Evolutionary conservation across 495 filamentous ascomycete genomes (phyloP), one percentile per base, ranked within the genome.

Genomic region (Penicillium diatomitis): DNA sequence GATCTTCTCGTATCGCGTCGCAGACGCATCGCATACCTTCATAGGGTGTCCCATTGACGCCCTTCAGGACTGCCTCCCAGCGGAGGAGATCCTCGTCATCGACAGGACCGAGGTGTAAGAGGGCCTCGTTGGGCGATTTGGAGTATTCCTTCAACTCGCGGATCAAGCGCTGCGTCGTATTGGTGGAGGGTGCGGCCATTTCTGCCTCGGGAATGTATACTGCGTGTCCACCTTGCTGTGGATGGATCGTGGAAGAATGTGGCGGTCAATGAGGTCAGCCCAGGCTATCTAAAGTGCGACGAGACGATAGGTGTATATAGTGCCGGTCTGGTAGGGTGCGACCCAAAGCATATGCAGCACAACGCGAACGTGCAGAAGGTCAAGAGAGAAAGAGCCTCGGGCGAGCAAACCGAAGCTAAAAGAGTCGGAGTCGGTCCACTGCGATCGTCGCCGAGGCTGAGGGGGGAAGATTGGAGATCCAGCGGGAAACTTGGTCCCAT

Each of bases 11-110:
- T 2, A 20, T 20, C 20, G 20, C 2, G 20, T 20, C 20, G 20
- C 20, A 20, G 20, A 20, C 8, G 41, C 30, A 27, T n/a, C 12
- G 27, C 63, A 38, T 68, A 85, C 85, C 81, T 70, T 87, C 83
- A 57, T 96, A 96, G 3, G 80, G 85, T 49, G 69, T 78, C 32
- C 67, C 84, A 54, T 58, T 60, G 33, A 80, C 72, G 28, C 89
- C 88, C 47, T 83, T 84, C 50, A 96, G 76, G 11, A 92, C 85
- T 1, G 88, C 86, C 60, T 85, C 80, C 85, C 89, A 92, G 49
- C 73, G 71, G 30, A 88, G 65, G 32, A 96, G 62, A 58, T 91
- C 78, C 33, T 82, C 79, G 48, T 90, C 85, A 51, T 66, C 68
- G 40, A 83, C 67, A 8, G 86, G 87, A 4, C 81, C 79, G 3